Evolutionary conservation across 2,329 filamentous ascomycete species (phyloP).

Genomic region (Oidium heveae): DNA sequence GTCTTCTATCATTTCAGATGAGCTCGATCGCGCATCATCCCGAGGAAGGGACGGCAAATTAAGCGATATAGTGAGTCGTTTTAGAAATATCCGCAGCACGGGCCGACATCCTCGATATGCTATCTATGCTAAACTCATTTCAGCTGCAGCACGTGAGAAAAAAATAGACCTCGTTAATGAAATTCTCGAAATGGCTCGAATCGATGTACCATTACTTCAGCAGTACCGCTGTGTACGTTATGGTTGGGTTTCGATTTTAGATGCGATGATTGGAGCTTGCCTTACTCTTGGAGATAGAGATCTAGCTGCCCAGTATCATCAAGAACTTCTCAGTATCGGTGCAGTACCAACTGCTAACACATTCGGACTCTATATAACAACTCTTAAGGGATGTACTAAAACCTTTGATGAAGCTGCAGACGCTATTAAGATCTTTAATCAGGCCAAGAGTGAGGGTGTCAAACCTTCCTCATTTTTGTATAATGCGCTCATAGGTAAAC

Average conservation of each 20-base stretch:
- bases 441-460: constrained; percentile 78
- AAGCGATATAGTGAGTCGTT: constrained; percentile 56
- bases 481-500: constrained; percentile 93
- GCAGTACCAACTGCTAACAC: constrained; percentile 88
- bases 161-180: constrained; percentile 66
- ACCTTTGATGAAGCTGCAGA: constrained; percentile 95
- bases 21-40: constrained; percentile 57
- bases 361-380: constrained; percentile 97
- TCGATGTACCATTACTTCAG: constrained; percentile 61
- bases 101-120: constrained; percentile 87
- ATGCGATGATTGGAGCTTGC: constrained; percentile 87
- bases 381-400: constrained; percentile 86
- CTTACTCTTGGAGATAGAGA: constrained; percentile 59
- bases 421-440: constrained; percentile 90
- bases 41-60: constrained; percentile 37
- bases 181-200: constrained; percentile 67
- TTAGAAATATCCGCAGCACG: constrained; percentile 80
- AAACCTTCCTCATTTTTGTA: constrained; percentile 93
- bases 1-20: constrained; percentile 70
- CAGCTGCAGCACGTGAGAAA: constrained; percentile 62
- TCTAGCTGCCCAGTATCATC: constrained; percentile 65
- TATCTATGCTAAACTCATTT: constrained; percentile 88
- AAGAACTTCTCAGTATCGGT: constrained; percentile 76
- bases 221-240: constrained; percentile 77
- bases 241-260: constrained; percentile 87